phyloP scores from a whole-genome alignment of 495 filamentous ascomycete genomes.

The Staphylotrichum longicolle region DNA sequence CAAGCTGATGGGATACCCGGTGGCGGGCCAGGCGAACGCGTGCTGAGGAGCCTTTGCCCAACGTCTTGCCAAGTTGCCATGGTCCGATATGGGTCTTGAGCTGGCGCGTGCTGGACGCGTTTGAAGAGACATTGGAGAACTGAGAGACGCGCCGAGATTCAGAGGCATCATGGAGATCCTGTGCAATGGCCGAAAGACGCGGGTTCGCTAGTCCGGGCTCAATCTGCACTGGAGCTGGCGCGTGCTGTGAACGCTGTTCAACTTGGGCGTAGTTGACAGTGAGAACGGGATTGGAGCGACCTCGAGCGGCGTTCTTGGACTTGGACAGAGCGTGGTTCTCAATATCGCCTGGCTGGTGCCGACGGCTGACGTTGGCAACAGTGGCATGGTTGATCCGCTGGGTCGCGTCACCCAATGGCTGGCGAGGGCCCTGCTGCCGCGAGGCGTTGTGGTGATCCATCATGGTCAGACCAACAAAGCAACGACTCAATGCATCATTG shows the following conservation, averaged over 20 bases:
- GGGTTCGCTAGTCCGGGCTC: constrained; percentile 10
- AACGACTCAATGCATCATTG: constrained; percentile 23
- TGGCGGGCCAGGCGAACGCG: constrained; percentile 81
- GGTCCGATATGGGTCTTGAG: constrained; percentile 80
- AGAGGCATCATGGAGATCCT: constrained; percentile 43
- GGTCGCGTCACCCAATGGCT: constrained; percentile 50
- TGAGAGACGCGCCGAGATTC: constrained; percentile 68
- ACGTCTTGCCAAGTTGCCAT: constrained; percentile 83
- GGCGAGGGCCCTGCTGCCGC: constrained; percentile 34
- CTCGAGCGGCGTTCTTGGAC: constrained; percentile 18
- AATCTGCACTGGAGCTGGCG: constrained; percentile 8
- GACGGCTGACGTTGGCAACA: constrained; percentile 23
- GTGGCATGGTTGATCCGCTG: constrained; percentile 43
- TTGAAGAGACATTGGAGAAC: constrained; percentile 64
- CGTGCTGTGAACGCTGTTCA: constrained; percentile 7
- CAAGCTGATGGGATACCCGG: constrained; percentile 66
- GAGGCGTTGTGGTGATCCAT: constrained; percentile 40
- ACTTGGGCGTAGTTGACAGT: not conserved
- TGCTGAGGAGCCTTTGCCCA: constrained; percentile 83
- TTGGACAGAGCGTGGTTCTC: constrained; percentile 24
- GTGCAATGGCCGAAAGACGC: constrained; percentile 20
- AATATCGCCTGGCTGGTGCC: constrained; percentile 17
- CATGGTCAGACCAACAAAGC: not conserved
- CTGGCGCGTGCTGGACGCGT: constrained; percentile 46
- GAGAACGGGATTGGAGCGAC: constrained; percentile 21